Conservation (phyloP, 352 stramenopile species). For the Elongisporangium senticosum region DNA sequence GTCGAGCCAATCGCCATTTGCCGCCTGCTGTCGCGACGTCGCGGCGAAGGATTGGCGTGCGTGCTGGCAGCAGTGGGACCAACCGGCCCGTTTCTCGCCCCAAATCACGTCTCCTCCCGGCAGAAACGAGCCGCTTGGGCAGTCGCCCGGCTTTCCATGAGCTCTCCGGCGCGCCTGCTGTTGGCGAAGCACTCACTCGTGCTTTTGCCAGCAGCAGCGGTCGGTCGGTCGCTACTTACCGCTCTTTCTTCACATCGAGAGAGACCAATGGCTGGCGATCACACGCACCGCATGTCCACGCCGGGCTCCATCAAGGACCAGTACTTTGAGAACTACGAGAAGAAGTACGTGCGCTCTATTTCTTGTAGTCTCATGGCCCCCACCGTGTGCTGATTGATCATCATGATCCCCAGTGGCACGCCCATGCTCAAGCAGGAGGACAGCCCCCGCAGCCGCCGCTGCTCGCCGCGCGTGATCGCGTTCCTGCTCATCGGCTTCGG, state of each 20-base stretch:
- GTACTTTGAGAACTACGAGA: constrained; percentile 17
- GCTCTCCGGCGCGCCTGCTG: neutral
- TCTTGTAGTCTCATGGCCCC: too few relatives aligned
- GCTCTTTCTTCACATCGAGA: neutral
- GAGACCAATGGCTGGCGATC: constrained; percentile 3
- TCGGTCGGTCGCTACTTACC: neutral
- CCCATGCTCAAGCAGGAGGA: constrained; percentile 21
- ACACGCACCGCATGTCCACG: constrained; percentile 7
- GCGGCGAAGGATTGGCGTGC: neutral
- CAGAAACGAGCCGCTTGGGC: neutral
- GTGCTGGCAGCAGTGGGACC: neutral
- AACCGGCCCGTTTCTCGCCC: neutral
- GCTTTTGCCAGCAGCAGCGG: constrained; percentile 9
- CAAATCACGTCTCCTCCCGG: neutral
- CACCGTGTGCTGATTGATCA: too few relatives aligned
- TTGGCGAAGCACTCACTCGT: constrained; percentile 10
- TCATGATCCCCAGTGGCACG: constrained; percentile 4
- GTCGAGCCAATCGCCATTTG: too few relatives aligned
- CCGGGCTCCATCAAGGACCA: constrained; percentile 13
- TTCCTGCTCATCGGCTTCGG: constrained; percentile 30
- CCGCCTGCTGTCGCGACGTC: neutral
- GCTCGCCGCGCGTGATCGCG: constrained; percentile 28
- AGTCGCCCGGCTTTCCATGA: too few relatives aligned
- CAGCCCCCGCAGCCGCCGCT: constrained; percentile 13
- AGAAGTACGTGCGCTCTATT: too few relatives aligned